Conservation (phyloP, 2,329 filamentous ascomycete genomes). For the Beauveria sp. region DNA sequence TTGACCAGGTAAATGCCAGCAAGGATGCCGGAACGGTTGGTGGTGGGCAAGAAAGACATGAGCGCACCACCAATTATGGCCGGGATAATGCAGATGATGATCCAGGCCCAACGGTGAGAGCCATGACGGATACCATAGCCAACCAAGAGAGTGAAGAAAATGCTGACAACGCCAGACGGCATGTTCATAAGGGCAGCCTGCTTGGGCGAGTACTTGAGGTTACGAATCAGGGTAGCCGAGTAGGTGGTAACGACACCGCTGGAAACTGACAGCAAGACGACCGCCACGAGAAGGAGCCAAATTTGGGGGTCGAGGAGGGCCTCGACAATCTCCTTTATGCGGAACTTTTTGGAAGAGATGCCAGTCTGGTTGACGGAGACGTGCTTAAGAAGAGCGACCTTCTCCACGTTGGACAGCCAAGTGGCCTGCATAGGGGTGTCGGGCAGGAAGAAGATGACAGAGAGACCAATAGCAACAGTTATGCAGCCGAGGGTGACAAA, state of each 20-base stretch:
- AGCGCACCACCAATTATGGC: constrained; percentile 41
- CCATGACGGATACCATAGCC: constrained; percentile 38
- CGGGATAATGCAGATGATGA: constrained; percentile 39
- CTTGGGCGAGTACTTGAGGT: constrained; percentile 37
- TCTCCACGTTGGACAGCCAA: constrained; percentile 39
- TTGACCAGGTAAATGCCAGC: constrained; percentile 45
- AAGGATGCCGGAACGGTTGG: constrained; percentile 37
- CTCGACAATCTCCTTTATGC: constrained; percentile 43
- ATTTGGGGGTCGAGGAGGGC: constrained; percentile 44
- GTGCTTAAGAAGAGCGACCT: constrained; percentile 42
- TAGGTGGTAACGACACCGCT: constrained; percentile 47
- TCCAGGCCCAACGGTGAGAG: constrained; percentile 43
- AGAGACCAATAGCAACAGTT: constrained; percentile 26
- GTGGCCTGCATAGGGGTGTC: constrained; percentile 40
- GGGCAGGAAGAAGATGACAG: constrained; percentile 26
- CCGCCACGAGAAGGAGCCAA: constrained; percentile 40
- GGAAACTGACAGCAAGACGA: constrained; percentile 42
- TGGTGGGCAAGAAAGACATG: constrained; percentile 43
- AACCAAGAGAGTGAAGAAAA: constrained; percentile 42
- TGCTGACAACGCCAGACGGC: constrained; percentile 44
- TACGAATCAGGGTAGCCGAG: constrained; percentile 44
- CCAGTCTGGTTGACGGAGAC: constrained; percentile 52
- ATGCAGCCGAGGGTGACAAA: constrained; percentile 59
- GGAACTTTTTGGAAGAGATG: constrained; percentile 46
- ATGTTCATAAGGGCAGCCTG: constrained; percentile 45